Evolutionary conservation across 2,329 filamentous ascomycete species (phyloP), one percentile per base, ranked within the genome.

Genomic region (Thielaviopsis populi): DNA sequence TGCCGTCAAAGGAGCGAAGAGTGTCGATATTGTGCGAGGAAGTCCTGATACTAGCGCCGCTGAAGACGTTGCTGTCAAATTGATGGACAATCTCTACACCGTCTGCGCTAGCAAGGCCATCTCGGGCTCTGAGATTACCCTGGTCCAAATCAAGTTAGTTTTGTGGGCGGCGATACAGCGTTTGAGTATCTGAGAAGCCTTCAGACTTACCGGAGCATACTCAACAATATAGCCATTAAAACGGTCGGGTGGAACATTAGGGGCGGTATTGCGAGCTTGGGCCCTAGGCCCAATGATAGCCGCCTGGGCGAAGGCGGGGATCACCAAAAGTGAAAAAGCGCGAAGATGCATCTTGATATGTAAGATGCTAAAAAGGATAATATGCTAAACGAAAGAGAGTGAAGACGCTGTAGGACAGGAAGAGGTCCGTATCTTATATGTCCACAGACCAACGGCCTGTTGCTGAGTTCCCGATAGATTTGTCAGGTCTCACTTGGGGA

Each of bases 31-130:
- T 73, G 33, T 74, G 69, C 2, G 67, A 66, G 19, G 70, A 68
- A 1, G 70, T 70, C 63, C 74, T 70, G n/a, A 76, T 58, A 17
- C 70, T 69, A 37, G 74, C 68, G 2, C 74, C 74, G 8, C 68
- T 69, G 54, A 76, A 76, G 48, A 75, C 66, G 59, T 74, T 72
- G 46, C 70, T 69, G 33, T 48, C 59, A 27, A 65, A 59, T 1
- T 22, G 37, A 22, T 37, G 42, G 8, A 62, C 30, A 8, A 54
- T 50, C 10, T 62, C 60, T 17, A 62, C 22, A 15, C 15, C 46
- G 10, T 41, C 19, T n/a, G 11, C 60, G 33, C 30, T 42, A 19
- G 19, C 30, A 19, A 62, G 46, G 3, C 13, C 22, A 11, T 46
- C 19, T 19, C 48, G 46, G 11, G 60, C 60, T 24, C 13, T 24